Percentiles rank a stretch among this genome's conserved stretches.
These are phyloP conservation scores for Casuarina glauca DNA, from an alignment of 306 rosid genomes.

Conservation along the genomic window DNA sequence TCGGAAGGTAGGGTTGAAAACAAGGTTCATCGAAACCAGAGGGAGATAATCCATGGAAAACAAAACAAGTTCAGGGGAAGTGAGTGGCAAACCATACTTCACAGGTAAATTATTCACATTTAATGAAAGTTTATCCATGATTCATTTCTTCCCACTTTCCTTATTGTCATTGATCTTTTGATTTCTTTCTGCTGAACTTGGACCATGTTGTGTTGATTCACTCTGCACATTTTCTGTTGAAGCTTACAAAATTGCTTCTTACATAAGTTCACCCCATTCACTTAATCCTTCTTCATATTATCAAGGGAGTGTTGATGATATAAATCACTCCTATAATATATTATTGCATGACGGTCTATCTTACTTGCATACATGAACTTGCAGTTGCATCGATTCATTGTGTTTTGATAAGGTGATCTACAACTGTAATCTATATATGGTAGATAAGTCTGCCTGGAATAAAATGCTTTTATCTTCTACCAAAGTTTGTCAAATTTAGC, in stretches of 20 bases:
- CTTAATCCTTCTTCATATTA: neutral
- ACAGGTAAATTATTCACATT: slow-evolving; percentile 55
- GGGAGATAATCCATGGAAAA: slow-evolving; percentile 35
- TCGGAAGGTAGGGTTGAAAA: slow-evolving; percentile 47
- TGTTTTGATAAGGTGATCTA: neutral
- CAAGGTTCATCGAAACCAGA: slow-evolving; percentile 37
- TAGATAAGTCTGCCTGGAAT: neutral
- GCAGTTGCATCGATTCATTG: neutral
- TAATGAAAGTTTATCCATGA: slow-evolving; percentile 8
- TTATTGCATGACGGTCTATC: neutral
- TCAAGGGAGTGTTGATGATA: neutral
- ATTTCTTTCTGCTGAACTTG: slow-evolving; percentile 11
- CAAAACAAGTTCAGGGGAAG: slow-evolving; percentile 35
- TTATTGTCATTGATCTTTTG: slow-evolving; percentile 14
- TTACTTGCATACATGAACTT: neutral
- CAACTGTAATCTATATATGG: neutral
- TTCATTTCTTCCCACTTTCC: slow-evolving; percentile 17
- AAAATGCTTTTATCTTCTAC: neutral
- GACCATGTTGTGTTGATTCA: slow-evolving; percentile 9
- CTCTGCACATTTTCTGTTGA: neutral
- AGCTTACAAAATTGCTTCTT: neutral
- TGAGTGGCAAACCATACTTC: slow-evolving; percentile 73
- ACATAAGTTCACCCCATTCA: neutral
- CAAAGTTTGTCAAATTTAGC: too few relatives aligned
- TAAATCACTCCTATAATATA: neutral